These are phyloP conservation scores for Neofusicoccum sp. DNA, from an alignment of 2,329 filamentous ascomycete genomes.

Conservation along the genomic window DNA sequence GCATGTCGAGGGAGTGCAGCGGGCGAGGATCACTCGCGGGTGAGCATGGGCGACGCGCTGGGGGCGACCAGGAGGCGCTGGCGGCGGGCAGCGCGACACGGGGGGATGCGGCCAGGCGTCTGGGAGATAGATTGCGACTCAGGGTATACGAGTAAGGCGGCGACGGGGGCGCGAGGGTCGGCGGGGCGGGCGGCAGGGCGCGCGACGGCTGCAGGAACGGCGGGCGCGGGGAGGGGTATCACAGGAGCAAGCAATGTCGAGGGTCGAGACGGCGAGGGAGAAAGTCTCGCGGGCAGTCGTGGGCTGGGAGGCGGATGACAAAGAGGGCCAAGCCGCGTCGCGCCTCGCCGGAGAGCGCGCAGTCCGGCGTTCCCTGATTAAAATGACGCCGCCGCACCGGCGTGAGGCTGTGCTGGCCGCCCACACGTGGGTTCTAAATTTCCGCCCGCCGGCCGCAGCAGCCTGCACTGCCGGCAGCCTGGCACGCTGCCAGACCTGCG, in stretches of 20 bases:
- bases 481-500: no score
- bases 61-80: conserved; percentile 14
- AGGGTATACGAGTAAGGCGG: background rate
- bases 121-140: conserved; percentile 15
- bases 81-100: background rate
- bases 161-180: background rate
- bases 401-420: no score
- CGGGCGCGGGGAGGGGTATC: background rate
- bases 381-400: no score
- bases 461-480: no score
- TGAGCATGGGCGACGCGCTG: conserved; percentile 8
- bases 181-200: background rate
- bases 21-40: conserved; percentile 34
- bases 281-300: background rate
- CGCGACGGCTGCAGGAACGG: background rate
- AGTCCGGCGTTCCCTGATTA: background rate
- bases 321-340: conserved; percentile 5
- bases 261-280: background rate
- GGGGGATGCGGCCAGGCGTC: conserved; percentile 14
- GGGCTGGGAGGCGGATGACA: background rate
- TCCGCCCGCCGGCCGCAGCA: background rate
- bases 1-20: conserved; percentile 45
- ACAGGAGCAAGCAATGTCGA: conserved; percentile 8
- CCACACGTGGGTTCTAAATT: conserved; percentile 9
- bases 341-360: conserved; percentile 9